phyloP scores from a whole-genome alignment of 306 rosid genomes.

The Trifolium subterraneum region DNA sequence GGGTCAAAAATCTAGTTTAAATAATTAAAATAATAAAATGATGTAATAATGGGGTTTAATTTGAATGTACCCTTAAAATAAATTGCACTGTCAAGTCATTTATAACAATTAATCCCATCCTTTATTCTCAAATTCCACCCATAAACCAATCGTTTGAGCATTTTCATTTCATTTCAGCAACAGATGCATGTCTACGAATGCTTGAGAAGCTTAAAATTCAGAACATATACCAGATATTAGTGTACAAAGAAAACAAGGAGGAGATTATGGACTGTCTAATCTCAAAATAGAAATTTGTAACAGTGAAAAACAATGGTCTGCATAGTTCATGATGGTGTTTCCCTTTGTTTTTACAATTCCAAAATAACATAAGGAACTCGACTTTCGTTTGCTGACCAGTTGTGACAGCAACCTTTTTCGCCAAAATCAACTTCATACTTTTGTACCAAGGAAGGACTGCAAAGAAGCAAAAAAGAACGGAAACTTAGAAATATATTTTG shows the following conservation, averaged over 20 bases:
- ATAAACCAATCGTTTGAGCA: slow-evolving; percentile 26
- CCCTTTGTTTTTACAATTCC: slow-evolving; percentile 52
- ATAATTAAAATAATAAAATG: neutral
- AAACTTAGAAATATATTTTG: slow-evolving; percentile 16
- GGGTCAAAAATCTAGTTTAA: too few species aligned
- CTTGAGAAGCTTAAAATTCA: slow-evolving; percentile 49
- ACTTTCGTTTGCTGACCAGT: slow-evolving; percentile 49
- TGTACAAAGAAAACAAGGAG: slow-evolving; percentile 55
- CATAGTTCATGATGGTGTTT: slow-evolving; percentile 45
- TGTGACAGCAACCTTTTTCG: slow-evolving; percentile 45
- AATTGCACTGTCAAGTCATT: neutral
- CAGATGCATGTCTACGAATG: slow-evolving; percentile 39
- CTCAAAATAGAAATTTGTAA: slow-evolving; percentile 53
- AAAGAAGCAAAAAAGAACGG: slow-evolving; percentile 26
- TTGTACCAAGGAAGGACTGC: slow-evolving; percentile 79
- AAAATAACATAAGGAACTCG: slow-evolving; percentile 52
- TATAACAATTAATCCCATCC: neutral
- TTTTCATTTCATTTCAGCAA: slow-evolving; percentile 45
- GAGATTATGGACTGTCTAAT: slow-evolving; percentile 47
- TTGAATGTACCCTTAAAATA: neutral
- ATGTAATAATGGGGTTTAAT: neutral
- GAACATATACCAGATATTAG: slow-evolving; percentile 46
- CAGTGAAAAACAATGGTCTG: slow-evolving; percentile 50
- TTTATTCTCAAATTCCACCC: slow-evolving; percentile 37
- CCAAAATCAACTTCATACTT: slow-evolving; percentile 55